Base-by-base conservation (phyloP, 352 stramenopile species). In the Pilasporangium apinafurcum region DNA sequence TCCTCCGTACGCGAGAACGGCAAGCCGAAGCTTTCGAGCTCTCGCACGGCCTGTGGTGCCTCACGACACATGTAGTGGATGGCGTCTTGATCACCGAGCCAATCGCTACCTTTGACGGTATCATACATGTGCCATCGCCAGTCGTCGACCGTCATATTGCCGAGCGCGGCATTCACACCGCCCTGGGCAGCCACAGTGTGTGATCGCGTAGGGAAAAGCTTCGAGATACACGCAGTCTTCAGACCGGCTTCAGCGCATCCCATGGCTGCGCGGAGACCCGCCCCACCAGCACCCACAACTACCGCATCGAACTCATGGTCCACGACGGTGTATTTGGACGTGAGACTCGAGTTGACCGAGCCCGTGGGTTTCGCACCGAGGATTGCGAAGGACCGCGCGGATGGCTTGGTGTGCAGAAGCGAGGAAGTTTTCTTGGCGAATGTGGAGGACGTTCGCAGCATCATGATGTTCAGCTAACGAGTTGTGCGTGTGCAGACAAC, bases 31-130 rank as follows among this genome's bases (percentile, higher is more conserved):
- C 82, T 80, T 65, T 98, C 95, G 9, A 99, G 71, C 69, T 99
- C 95, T 13, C 96, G 69, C 14, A 98, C 92, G 34, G 80, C 75
- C 18, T 70, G 47, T 16, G 67, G 68, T 3, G 70, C 65, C 55
- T 98, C 95, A 39, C 88, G 68, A 65, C 92, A 98, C 95, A 98
- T 98, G 83, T 98, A 98, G 62, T 98, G 95, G 62, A 98, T 98
- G 42, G 95, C 91, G 69, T 98, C 95, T 71, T 98, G 95, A 72
- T 98, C 95, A 32, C 95, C 95, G 3, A 98, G 76, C 93, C 93
- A 99, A 59, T 99, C 95, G 20, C 57, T 86, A 27, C 95, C 95
- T 66, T 99, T 98, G 14, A 98, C 95, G 14, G 95, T 99, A 74
- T 99, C 95, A 67, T 98, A 99, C 71, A 93, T 91, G 68, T 97